Evolutionary conservation across 2,329 filamentous ascomycete genomes (phyloP), one percentile per base, ranked within the genome.

Genomic region (Chaetoscypha palmicola): DNA sequence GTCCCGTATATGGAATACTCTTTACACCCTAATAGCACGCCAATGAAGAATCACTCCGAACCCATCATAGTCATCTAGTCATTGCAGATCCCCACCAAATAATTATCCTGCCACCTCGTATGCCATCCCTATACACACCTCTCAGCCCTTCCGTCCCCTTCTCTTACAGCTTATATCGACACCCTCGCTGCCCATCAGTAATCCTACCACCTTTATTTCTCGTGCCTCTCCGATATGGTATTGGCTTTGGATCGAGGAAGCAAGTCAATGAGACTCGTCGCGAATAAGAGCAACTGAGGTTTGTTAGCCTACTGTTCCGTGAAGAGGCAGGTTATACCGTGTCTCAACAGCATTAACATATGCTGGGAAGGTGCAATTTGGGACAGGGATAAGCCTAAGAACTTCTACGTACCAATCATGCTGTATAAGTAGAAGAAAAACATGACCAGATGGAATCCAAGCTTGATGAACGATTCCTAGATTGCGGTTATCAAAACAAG

Each of bases 371-470:
- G 17, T 34, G 4, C 10, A 4, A 17, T 10, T 8, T 4, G 4
- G 32, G 10, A n/a, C 19, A 19, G 32, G 32, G 19, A 34, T 11
- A 9, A 28, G 7, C 24, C 24, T 28, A 19, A 34, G 28, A 34
- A 3, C 19, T 14, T 19, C 14, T 30, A 43, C 40, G 22, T 43
- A 43, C 40, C 40, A 58, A 54, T 54, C 51, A 54, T 54, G 26
- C 41, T 92, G 79, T 94, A 95, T 46, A 98, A 84, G 72, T 98
- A 98, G 79, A 97, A 98, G 81, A 98, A 98, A 79, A 98, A 98
- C 89, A 98, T 96, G 71, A 98, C 68, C 49, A 98, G 75, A 69
- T 98, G 92, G 77, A 98, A 98, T 45, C 91, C 92, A 33, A 98
- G 86, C 74, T 98, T 98, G 73, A 92, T 83, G 68, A 98, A 98